Conservation (phyloP, 306 rosid species). For the Pachyrhizus erosus region DNA sequence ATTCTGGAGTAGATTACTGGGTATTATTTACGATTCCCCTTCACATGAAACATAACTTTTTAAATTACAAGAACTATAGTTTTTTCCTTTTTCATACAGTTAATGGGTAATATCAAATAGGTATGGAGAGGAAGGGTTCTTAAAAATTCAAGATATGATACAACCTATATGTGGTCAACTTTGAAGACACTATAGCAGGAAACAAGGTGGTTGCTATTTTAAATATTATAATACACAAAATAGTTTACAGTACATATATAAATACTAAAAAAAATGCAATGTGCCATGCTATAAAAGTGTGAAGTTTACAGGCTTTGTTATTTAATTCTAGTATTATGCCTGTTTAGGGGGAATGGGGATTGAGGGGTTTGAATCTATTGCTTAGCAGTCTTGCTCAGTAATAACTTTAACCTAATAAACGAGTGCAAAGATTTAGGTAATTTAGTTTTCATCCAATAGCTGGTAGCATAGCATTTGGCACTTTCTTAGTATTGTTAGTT, state of each 20-base stretch:
- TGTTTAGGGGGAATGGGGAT: not conserved
- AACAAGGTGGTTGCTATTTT: too few species aligned
- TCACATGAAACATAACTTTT: not conserved
- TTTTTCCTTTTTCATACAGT: conserved; percentile 4
- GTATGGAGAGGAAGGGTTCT: not conserved
- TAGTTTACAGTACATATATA: too few species aligned
- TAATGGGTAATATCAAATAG: not conserved
- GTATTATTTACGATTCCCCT: conserved; percentile 20
- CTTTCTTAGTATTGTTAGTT: conserved; percentile 1
- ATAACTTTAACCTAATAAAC: not conserved
- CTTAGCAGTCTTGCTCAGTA: conserved; percentile 7
- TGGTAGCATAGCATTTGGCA: not conserved
- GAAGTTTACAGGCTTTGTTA: not conserved
- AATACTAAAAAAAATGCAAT: too few species aligned
- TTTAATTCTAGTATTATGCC: conserved; percentile 7
- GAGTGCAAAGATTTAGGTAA: not conserved
- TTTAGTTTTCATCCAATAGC: not conserved
- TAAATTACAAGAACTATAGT: not conserved
- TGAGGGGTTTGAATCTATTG: conserved; percentile 16
- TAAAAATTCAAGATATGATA: not conserved
- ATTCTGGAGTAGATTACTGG: not conserved
- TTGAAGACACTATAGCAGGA: not conserved
- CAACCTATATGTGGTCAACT: not conserved
- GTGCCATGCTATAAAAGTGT: not conserved
- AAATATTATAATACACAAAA: too few species aligned